Evolutionary conservation across 306 rosid genomes (phyloP).

Genomic region (Vicia sativa): DNA sequence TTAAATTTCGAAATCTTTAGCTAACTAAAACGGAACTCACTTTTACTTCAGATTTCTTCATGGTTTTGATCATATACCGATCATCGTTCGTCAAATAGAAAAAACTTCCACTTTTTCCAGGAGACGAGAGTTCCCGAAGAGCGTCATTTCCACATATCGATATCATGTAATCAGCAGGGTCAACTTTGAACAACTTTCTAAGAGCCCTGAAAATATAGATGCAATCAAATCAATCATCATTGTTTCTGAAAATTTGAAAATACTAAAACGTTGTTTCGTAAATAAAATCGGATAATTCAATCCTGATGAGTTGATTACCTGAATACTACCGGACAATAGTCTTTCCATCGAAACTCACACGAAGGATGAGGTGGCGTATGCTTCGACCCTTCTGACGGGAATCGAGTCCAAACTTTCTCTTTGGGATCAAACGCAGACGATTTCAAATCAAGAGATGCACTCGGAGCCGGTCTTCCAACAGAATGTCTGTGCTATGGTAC

Average conservation of each 20-base stretch:
- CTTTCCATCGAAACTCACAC: constrained; percentile 92
- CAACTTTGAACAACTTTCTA: constrained; percentile 90
- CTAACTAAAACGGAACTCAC: constrained; percentile 51
- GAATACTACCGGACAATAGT: constrained; percentile 94
- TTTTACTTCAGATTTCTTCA: constrained; percentile 95
- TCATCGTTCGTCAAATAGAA: constrained; percentile 91
- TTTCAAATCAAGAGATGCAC: constrained; percentile 79
- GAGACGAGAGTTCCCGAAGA: constrained; percentile 90
- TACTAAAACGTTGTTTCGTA: constrained; percentile 4
- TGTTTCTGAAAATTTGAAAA: not conserved
- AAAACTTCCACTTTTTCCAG: constrained; percentile 98
- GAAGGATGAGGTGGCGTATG: constrained; percentile 94
- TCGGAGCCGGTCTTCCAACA: constrained; percentile 98
- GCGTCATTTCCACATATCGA: constrained; percentile 95
- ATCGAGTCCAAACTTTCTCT: constrained; percentile 93
- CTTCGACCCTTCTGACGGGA: constrained; percentile 97
- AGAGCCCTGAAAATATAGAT: constrained; percentile 71
- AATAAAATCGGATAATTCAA: constrained; percentile 20
- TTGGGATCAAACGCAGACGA: constrained; percentile 89
- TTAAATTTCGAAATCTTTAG: not conserved
- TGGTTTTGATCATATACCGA: constrained; percentile 94
- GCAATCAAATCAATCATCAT: constrained; percentile 37
- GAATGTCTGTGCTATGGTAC: constrained; percentile 91
- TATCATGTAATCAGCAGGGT: constrained; percentile 97
- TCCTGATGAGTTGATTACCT: constrained; percentile 54